A percentile compares a stretch with the other conserved stretches of the same genome.
phyloP scores from a whole-genome alignment of 164 flowering plant genomes.

The Kalanchoe fedtschenkoi region DNA sequence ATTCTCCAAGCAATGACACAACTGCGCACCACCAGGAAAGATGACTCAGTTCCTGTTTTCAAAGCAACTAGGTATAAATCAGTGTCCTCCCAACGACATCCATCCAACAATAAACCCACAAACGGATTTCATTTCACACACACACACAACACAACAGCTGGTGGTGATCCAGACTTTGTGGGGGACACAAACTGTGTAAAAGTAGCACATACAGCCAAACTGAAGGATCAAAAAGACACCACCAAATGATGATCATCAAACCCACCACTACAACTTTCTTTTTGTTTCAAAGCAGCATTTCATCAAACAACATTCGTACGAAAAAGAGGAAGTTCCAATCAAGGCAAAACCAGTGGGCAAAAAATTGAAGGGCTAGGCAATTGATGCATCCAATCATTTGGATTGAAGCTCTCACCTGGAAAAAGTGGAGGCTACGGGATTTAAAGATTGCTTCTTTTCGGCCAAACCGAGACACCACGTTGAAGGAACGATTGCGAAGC shows the following conservation, averaged over 20 bases:
- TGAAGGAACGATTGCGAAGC: too few relatives aligned
- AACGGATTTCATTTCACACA: constrained; percentile 1
- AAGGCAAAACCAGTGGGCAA: neutral
- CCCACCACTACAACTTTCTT: neutral
- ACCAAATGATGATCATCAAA: constrained; percentile 1
- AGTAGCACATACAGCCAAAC: neutral
- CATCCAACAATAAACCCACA: neutral
- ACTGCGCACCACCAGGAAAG: neutral
- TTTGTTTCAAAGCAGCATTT: neutral
- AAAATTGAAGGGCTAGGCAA: neutral
- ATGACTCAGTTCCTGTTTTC: neutral
- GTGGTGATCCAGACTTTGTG: neutral
- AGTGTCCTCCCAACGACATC: constrained; percentile 1
- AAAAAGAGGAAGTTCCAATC: neutral
- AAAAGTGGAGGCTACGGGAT: neutral
- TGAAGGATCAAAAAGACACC: constrained; percentile 7
- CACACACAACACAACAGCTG: neutral
- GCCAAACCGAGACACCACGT: neutral
- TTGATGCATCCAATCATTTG: constrained; percentile 2
- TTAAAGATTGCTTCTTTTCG: neutral
- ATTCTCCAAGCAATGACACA: neutral
- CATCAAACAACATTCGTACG: neutral
- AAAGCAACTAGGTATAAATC: neutral
- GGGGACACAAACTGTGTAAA: constrained; percentile 3
- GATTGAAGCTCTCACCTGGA: neutral